Conservation (phyloP, 768 basidiomycete species). For the Cystobasidium onofrii region DNA sequence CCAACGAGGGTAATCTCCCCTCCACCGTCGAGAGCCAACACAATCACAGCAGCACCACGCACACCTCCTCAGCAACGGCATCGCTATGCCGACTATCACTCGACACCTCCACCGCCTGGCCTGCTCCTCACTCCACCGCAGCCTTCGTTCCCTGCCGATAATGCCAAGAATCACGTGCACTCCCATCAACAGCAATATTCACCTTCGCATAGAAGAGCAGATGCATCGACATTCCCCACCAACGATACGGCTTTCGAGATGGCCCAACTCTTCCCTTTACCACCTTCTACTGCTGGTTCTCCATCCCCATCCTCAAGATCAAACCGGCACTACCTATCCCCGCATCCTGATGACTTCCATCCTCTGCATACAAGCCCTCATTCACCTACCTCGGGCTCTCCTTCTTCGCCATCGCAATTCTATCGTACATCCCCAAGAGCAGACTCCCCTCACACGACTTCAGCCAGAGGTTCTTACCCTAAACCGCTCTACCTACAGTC, state of each 20-base stretch:
- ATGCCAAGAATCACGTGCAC: background rate
- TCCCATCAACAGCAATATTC: background rate
- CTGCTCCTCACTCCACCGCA: background rate
- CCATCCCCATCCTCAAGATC: background rate
- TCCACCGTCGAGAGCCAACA: background rate
- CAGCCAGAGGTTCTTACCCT: background rate
- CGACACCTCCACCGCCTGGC: background rate
- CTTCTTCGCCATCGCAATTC: background rate
- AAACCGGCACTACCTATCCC: background rate
- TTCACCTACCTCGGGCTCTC: background rate
- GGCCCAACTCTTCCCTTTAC: background rate
- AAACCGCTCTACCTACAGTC: background rate
- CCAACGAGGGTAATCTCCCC: constrained; percentile 2
- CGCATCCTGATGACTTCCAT: background rate
- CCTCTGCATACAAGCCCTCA: background rate
- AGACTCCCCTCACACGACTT: background rate
- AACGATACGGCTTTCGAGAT: background rate
- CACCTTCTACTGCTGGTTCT: background rate
- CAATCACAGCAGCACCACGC: background rate
- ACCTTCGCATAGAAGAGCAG: background rate
- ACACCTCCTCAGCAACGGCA: background rate
- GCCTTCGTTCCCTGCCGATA: background rate
- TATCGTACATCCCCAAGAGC: background rate
- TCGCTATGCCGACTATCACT: background rate
- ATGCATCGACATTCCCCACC: background rate